Percentiles rank a stretch among this genome's conserved stretches.
phyloP scores from a whole-genome alignment of 176 grass and related monocot species.

The Eleusine coracana region DNA sequence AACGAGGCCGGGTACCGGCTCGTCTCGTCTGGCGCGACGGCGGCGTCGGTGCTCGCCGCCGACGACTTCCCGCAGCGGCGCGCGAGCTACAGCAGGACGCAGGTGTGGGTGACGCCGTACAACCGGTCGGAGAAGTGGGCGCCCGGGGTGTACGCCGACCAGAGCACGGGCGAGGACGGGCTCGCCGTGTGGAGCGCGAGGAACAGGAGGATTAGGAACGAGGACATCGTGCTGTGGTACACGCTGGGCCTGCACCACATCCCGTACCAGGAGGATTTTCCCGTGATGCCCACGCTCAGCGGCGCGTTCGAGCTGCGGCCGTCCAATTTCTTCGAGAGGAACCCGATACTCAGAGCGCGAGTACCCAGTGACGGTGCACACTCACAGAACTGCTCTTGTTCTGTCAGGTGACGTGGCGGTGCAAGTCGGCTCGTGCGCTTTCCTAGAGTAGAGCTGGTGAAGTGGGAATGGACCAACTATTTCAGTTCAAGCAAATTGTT shows the following conservation, averaged over 20 bases:
- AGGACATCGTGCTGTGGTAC: conserved; percentile 89
- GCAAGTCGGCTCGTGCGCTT: neutral
- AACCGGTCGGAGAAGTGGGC: conserved; percentile 76
- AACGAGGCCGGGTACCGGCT: conserved; percentile 67
- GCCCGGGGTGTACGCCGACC: conserved; percentile 66
- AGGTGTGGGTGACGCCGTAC: conserved; percentile 82
- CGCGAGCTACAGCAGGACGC: conserved; percentile 69
- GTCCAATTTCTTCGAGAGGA: conserved; percentile 87
- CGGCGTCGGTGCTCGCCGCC: conserved; percentile 61
- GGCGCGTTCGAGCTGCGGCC: conserved; percentile 79
- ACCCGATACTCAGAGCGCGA: conserved; percentile 47
- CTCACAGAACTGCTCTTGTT: conserved; percentile 22
- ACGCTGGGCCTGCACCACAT: conserved; percentile 78
- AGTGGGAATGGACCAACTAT: neutral
- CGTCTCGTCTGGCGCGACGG: conserved; percentile 44
- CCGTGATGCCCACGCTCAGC: conserved; percentile 69
- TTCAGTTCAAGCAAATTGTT: neutral
- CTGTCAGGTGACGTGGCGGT: neutral
- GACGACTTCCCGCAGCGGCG: conserved; percentile 77
- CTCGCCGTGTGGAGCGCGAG: conserved; percentile 59
- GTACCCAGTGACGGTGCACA: neutral
- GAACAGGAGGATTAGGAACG: conserved; percentile 50
- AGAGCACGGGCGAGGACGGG: conserved; percentile 71
- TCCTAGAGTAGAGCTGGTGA: neutral
- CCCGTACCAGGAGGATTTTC: conserved; percentile 89